Evolutionary conservation across 2,329 filamentous ascomycete genomes (phyloP), one percentile per base, ranked within the genome.

Genomic region (Aspergillus transmontanensis): DNA sequence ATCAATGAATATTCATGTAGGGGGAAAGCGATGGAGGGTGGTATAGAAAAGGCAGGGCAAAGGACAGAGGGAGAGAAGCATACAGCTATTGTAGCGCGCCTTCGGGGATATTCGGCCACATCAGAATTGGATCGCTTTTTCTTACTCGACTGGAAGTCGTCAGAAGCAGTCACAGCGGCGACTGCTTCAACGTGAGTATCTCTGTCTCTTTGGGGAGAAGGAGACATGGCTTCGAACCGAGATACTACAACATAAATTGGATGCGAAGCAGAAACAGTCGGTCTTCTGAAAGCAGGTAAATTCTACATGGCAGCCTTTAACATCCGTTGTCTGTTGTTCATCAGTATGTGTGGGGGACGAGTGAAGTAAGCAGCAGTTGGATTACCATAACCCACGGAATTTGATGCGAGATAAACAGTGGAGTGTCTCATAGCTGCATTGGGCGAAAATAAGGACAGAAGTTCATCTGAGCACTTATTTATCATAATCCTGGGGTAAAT

Each of bases 1-100:
- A 48, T 50, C 16, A 64, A 43, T 43, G 16, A 34, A 45, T 23
- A 12, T 39, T 21, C 34, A 53, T n/a, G 9, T 16, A 46, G 14
- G n/a, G 7, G 21, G 39, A 21, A 28, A 21, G 41, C 32, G 19
- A 30, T n/a, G 46, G 39, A 51, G 28, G 21, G 41, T 48, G 21
- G 21, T n/a, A 48, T 19, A 43, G n/a, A 21, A 39, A n/a, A 59
- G 14, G 34, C 36, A 45, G 30, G 45, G 53, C 39, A 26, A 36
- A n/a, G 14, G 23, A 19, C 56, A 21, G 63, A 36, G 41, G 48
- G 45, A 66, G 50, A 19, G 43, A 63, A 41, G 57, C 74, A 59
- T 71, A 76, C 74, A 36, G 74, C 74, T 63, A 76, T 75, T 12
- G 74, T 76, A 57, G 74, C 73, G 48, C 73, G 71, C 60, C 74